A percentile compares a stretch with the other conserved stretches of the same genome.
Conservation (phyloP, 345 rosid genomes). For the Cochlearia excelsa region DNA sequence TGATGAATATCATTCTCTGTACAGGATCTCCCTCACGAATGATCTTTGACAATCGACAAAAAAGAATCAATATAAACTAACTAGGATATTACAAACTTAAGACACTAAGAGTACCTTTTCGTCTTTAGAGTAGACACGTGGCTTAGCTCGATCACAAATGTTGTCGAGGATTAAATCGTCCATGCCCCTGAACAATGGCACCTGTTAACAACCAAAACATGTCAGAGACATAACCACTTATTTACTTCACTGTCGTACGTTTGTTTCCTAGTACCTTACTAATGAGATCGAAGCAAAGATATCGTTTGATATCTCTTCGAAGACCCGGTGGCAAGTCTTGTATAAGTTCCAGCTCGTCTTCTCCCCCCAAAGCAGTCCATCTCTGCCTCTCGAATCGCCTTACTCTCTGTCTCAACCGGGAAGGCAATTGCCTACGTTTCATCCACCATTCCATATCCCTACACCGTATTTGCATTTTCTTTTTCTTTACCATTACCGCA, state of each 20-base stretch:
- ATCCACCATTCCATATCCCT: slow-evolving; percentile 95
- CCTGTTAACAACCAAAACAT: slow-evolving; percentile 39
- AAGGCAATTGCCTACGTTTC: slow-evolving; percentile 85
- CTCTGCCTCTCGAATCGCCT: slow-evolving; percentile 69
- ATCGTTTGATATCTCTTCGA: slow-evolving; percentile 75
- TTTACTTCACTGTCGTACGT: neutral
- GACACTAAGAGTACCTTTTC: slow-evolving; percentile 59
- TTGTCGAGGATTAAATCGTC: slow-evolving; percentile 87
- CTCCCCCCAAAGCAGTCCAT: slow-evolving; percentile 73
- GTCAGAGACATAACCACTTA: slow-evolving; percentile 2
- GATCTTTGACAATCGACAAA: slow-evolving; percentile 44
- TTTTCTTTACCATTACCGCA: slow-evolving; percentile 71
- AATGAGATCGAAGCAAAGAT: slow-evolving; percentile 82
- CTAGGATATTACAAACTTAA: neutral
- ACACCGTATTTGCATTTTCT: slow-evolving; percentile 73
- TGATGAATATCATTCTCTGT: slow-evolving; percentile 67
- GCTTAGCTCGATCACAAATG: slow-evolving; percentile 76
- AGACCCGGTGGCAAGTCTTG: slow-evolving; percentile 83
- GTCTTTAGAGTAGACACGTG: slow-evolving; percentile 69
- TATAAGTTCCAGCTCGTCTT: slow-evolving; percentile 68
- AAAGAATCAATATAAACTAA: too few relatives aligned
- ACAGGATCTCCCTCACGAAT: slow-evolving; percentile 95
- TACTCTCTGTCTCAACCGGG: slow-evolving; percentile 67
- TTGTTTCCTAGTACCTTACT: slow-evolving; percentile 49
- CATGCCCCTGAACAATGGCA: slow-evolving; percentile 73